These are phyloP conservation scores for Protomyces macrosporus DNA, from an alignment of 1,139 yeast species.

Conservation along the genomic window DNA sequence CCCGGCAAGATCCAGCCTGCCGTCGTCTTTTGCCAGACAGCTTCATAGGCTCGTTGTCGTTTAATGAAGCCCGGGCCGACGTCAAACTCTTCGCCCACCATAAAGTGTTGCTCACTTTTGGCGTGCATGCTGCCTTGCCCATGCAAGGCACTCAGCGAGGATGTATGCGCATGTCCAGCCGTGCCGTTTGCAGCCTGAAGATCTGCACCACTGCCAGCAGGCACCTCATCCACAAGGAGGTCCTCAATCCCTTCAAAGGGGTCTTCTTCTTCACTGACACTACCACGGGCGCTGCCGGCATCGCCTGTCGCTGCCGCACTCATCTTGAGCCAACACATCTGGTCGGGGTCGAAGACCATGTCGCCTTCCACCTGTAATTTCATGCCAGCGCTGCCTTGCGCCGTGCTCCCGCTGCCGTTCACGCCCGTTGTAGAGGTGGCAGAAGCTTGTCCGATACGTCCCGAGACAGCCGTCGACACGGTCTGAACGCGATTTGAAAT, in stretches of 20 bases:
- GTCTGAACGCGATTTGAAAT: constrained; percentile 36
- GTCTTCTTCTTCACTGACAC: constrained; percentile 43
- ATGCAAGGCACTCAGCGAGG: not conserved
- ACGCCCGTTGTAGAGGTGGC: constrained; percentile 18
- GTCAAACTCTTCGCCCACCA: constrained; percentile 44
- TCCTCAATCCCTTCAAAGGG: constrained; percentile 54
- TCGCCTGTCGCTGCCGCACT: constrained; percentile 32
- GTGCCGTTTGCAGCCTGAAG: not conserved
- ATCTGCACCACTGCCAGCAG: constrained; percentile 1
- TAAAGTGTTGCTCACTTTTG: constrained; percentile 28
- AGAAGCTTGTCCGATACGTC: not conserved
- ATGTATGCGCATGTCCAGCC: not conserved
- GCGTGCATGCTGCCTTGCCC: not conserved
- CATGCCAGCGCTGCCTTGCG: not conserved
- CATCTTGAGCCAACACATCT: constrained; percentile 52
- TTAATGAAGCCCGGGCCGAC: constrained; percentile 44
- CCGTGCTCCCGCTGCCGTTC: constrained; percentile 29
- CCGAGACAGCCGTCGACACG: not conserved
- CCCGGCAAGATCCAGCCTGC: constrained; percentile 47
- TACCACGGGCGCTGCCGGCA: constrained; percentile 13
- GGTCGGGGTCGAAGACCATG: constrained; percentile 59
- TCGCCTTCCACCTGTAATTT: constrained; percentile 44
- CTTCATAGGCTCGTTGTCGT: constrained; percentile 50
- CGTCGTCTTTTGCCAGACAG: constrained; percentile 47
- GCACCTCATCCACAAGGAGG: constrained; percentile 33